Base-by-base conservation (phyloP, 257 asterid species). In the Nicotiana tomentosiformis region DNA sequence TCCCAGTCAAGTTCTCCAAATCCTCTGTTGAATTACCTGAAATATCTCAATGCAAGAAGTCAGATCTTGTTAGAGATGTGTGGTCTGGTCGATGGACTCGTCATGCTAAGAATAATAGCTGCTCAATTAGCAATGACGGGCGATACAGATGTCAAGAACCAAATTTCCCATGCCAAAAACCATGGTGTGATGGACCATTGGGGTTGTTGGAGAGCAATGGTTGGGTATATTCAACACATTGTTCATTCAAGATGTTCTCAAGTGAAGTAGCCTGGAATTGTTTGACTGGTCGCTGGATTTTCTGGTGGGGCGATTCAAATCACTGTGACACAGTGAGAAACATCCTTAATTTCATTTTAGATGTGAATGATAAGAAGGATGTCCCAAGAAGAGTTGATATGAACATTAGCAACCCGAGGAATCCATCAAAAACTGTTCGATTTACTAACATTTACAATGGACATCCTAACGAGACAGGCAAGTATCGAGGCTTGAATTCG, bases 271-370 rank as follows among this genome's bases (percentile, higher is more conserved):
- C 98, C 0, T 94, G 99, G 98, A 85, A 81, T 29, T 89, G 97
- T 74, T 77, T 93, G 86, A 88, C 62, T 55, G 85, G 85, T 9
- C 90, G 97, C 5, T 96, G 98, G 98, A 90, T 96, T 58, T 96
- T 96, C 82, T 94, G 98, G 99, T 96, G 98, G 98, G 99, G 98
- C 0, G 98, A 96, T 79, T 96, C 98, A 0, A 96, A 96, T 82
- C 98, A 96, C 67, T 94, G 98, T 83, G 99, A 96, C 57, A 93
- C 98, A 0, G 83, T 96, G 2, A 89, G 98, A 1, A 93, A 96
- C 89, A 84, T 94, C 10, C 90, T 96, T 10, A 85, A 91, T 83
- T 94, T 96, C 84, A 70, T 94, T 46, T 67, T 96, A 83, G 93
- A 84, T 43, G 85, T 91, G n/a, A 87, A 37, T 33, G 92, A 87